phyloP scores from a whole-genome alignment of 2,329 filamentous ascomycete genomes.

The Botrytis squamosa region DNA sequence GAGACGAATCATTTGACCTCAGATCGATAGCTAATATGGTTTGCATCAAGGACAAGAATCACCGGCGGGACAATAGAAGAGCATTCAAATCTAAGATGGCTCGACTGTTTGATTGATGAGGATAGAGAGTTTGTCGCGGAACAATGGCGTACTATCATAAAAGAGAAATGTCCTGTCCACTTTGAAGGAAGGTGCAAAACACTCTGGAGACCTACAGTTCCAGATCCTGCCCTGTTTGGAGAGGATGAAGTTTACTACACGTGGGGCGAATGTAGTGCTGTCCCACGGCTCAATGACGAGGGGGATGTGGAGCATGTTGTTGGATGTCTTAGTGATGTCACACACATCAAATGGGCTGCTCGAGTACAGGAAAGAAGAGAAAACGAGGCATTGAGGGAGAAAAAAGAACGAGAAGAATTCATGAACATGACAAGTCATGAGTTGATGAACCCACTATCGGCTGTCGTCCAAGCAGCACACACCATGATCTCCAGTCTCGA shows the following conservation, averaged over 20 bases:
- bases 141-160: background rate
- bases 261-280: background rate
- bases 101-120: background rate
- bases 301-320: slow-evolving; percentile 29
- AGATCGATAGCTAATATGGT: background rate
- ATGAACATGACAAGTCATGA: slow-evolving; percentile 64
- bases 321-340: slow-evolving; percentile 27
- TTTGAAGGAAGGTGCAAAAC: slow-evolving; percentile 11
- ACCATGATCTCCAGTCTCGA: slow-evolving; percentile 64
- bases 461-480: slow-evolving; percentile 61
- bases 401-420: slow-evolving; percentile 72
- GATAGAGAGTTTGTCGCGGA: background rate
- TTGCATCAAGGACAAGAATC: background rate
- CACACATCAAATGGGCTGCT: slow-evolving; percentile 20
- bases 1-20: background rate
- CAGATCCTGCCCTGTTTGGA: background rate
- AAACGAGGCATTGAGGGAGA: slow-evolving; percentile 54
- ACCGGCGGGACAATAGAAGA: background rate
- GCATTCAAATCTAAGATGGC: background rate
- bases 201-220: background rate
- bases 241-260: slow-evolving; percentile 7
- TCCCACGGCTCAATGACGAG: slow-evolving; percentile 18
- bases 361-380: slow-evolving; percentile 39
- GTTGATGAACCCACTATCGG: slow-evolving; percentile 5
- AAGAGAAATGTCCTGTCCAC: background rate